A percentile compares a stretch with the other conserved stretches of the same genome.
phyloP scores from a whole-genome alignment of 768 basidiomycete species.

The Lyophyllum decastes region DNA sequence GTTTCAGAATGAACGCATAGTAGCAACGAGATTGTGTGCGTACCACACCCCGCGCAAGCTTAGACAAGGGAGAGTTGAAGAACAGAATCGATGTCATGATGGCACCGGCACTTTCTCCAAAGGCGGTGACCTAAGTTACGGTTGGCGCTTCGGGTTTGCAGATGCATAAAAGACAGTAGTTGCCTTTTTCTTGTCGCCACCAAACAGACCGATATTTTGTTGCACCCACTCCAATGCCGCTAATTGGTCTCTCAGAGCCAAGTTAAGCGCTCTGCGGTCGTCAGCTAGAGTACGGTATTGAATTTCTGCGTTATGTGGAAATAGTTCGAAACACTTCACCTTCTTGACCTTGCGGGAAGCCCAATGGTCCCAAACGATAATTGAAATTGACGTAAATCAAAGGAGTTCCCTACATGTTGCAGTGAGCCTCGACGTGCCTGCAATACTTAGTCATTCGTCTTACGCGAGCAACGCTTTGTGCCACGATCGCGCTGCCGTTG shows the following conservation, averaged over 20 bases:
- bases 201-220: conserved; percentile 53
- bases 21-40: conserved; percentile 4
- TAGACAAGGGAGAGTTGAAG: conserved; percentile 29
- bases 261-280: conserved; percentile 32
- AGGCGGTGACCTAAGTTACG: conserved; percentile 37
- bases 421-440: conserved; percentile 20
- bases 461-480: conserved; percentile 24
- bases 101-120: conserved; percentile 52
- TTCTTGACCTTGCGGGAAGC: conserved; percentile 43
- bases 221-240: conserved; percentile 51
- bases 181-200: conserved; percentile 55
- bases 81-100: conserved; percentile 39
- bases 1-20: neutral
- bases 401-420: conserved; percentile 32
- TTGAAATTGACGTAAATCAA: conserved; percentile 51
- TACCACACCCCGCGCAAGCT: conserved; percentile 32
- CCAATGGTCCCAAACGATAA: conserved; percentile 52
- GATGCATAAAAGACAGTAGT: neutral
- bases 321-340: neutral
- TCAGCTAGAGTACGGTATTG: conserved; percentile 22
- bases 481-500: conserved; percentile 28
- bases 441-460: conserved; percentile 23
- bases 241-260: conserved; percentile 41
- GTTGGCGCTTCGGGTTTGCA: neutral
- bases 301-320: neutral